phyloP scores from a whole-genome alignment of 2,329 filamentous ascomycete species.

The Phaeosphaeriaceae sp. region DNA sequence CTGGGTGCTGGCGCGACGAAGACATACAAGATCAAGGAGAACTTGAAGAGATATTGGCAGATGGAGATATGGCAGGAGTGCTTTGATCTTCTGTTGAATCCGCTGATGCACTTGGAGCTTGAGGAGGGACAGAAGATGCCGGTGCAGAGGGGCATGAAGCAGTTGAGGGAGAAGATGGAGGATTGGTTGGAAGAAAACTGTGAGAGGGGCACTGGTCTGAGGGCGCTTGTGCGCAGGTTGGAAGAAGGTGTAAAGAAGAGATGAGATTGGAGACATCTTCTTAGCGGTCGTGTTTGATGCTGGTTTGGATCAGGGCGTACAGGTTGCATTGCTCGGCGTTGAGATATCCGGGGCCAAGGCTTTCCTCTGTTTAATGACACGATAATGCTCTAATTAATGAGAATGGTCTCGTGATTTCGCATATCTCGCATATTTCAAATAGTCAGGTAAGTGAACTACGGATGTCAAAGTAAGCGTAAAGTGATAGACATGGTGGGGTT shows the following conservation, averaged over 20 bases:
- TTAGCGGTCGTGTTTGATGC: neutral
- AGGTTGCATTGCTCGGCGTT: constrained; percentile 22
- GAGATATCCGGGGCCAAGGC: constrained; percentile 3
- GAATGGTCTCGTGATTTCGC: neutral
- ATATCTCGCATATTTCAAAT: neutral
- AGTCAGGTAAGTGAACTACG: too few relatives aligned
- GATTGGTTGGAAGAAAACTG: constrained; percentile 79
- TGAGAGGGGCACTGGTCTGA: constrained; percentile 74
- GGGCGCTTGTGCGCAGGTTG: constrained; percentile 65
- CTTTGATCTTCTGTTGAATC: constrained; percentile 88
- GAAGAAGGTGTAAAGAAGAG: constrained; percentile 67
- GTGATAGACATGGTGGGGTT: constrained; percentile 16
- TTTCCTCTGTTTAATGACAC: neutral
- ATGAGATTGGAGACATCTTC: constrained; percentile 27
- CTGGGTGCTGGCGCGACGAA: constrained; percentile 66
- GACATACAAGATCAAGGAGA: constrained; percentile 81
- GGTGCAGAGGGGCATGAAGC: constrained; percentile 72
- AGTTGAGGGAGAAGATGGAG: constrained; percentile 81
- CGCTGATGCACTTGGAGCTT: constrained; percentile 67
- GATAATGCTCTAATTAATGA: neutral
- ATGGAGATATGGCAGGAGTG: constrained; percentile 84
- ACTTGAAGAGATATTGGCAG: constrained; percentile 95
- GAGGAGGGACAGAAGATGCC: constrained; percentile 77
- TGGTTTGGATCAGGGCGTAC: constrained; percentile 2
- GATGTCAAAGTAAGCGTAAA: too few relatives aligned